Conservation (phyloP, 2,329 filamentous ascomycete genomes). For the Beauveria brongniartii region DNA sequence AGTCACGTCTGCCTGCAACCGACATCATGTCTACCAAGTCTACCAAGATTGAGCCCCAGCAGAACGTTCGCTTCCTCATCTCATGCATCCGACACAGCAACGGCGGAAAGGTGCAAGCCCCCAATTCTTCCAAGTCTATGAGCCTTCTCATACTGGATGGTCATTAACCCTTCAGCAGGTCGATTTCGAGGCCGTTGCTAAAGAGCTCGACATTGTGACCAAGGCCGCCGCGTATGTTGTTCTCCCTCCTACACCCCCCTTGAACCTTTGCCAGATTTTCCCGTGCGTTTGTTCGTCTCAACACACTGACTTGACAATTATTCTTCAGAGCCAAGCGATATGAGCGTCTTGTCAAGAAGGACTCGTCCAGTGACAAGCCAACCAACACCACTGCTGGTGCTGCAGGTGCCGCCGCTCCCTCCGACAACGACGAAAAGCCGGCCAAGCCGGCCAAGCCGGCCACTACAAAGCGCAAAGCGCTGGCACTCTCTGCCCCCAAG, state of each 20-base stretch:
- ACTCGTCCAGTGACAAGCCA: slow-evolving; percentile 20
- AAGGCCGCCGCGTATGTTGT: slow-evolving; percentile 62
- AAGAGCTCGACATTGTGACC: slow-evolving; percentile 52
- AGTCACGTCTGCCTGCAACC: background rate
- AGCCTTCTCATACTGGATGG: too few relatives aligned
- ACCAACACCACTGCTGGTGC: slow-evolving; percentile 3
- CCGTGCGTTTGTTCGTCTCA: too few relatives aligned
- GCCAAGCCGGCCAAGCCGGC: background rate
- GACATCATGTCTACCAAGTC: slow-evolving; percentile 42
- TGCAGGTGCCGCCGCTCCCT: slow-evolving; percentile 7
- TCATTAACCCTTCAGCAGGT: slow-evolving; percentile 36
- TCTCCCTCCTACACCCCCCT: too few relatives aligned
- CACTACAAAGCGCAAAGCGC: slow-evolving; percentile 9
- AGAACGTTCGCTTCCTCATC: slow-evolving; percentile 58
- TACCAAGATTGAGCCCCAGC: slow-evolving; percentile 36
- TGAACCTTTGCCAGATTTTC: too few relatives aligned
- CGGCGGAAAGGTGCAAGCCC: slow-evolving; percentile 45
- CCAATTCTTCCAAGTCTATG: background rate
- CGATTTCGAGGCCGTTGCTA: slow-evolving; percentile 57
- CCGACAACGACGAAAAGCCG: slow-evolving; percentile 4
- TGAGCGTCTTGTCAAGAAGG: slow-evolving; percentile 55
- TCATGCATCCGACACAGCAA: slow-evolving; percentile 54
- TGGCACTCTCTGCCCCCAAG: slow-evolving; percentile 14
- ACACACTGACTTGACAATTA: background rate
- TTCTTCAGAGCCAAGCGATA: slow-evolving; percentile 55